These are phyloP conservation scores for Gracilaria domingensis DNA, from an alignment of 23 red algal species.

Conservation along the genomic window DNA sequence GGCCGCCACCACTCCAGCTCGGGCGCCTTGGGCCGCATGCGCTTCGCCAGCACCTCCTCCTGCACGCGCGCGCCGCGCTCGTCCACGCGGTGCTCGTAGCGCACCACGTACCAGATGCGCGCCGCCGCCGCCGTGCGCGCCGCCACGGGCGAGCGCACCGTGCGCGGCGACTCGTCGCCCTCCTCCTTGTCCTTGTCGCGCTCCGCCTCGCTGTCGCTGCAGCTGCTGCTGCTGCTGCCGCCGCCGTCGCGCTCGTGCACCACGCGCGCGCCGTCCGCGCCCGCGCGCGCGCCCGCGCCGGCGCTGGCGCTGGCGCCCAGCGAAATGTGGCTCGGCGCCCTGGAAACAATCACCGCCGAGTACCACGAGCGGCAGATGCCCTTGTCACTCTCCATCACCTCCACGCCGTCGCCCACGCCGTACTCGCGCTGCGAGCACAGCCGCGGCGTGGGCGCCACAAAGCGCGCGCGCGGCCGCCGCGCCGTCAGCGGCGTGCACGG, in stretches of 20 bases:
- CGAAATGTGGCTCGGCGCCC: constrained; percentile 12
- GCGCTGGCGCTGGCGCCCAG: constrained; percentile 36
- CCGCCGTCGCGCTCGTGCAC: too few relatives aligned
- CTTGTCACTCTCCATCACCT: constrained; percentile 66
- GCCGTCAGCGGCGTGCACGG: constrained; percentile 18
- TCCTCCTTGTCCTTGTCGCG: constrained; percentile 36
- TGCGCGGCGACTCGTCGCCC: constrained; percentile 48
- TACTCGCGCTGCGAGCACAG: constrained; percentile 61
- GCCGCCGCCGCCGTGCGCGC: constrained; percentile 44
- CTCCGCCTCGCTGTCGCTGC: neutral
- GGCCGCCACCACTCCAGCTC: constrained; percentile 61
- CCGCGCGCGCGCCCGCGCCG: neutral
- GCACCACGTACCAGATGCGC: constrained; percentile 47
- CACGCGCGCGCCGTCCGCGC: neutral
- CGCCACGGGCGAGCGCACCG: constrained; percentile 56
- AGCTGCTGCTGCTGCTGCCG: too few relatives aligned
- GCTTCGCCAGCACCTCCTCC: constrained; percentile 50
- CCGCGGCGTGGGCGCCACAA: constrained; percentile 62
- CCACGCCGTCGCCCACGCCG: constrained; percentile 51
- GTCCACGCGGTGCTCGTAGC: constrained; percentile 45
- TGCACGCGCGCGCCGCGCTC: neutral
- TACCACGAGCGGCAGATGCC: constrained; percentile 70
- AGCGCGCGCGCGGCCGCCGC: constrained; percentile 27
- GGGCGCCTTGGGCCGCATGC: constrained; percentile 49
- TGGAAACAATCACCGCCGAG: constrained; percentile 40